Evolutionary conservation across 192 early-diverging fungal species (phyloP).

Genomic region (Backusella westeae): DNA sequence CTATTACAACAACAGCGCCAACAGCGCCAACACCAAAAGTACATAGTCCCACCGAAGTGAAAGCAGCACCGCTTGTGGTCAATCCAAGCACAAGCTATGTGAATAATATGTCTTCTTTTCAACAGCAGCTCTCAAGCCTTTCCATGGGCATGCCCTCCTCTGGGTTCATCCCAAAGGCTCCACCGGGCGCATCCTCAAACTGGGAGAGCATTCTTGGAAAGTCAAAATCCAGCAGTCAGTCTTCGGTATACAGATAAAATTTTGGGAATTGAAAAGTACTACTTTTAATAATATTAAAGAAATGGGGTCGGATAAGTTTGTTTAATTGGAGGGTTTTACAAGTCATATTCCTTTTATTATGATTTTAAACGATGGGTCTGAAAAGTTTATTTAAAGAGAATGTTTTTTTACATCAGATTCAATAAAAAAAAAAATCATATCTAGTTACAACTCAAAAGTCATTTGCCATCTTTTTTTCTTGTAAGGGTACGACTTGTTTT

Average conservation of each 20-base stretch:
- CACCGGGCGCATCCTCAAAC: neutral
- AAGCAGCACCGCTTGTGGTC: neutral
- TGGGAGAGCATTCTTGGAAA: neutral
- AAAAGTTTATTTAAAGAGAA: no score
- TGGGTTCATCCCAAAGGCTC: constrained; percentile 14
- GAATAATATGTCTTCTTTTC: constrained; percentile 14
- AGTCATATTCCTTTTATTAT: no score
- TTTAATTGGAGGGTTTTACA: no score
- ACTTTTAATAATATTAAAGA: no score
- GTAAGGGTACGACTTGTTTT: no score
- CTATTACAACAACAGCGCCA: neutral
- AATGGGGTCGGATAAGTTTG: no score
- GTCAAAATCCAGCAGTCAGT: neutral
- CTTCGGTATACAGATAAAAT: neutral
- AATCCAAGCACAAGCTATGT: constrained; percentile 4
- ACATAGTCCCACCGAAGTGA: neutral
- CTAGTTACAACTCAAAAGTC: no score
- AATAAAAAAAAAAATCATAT: no score
- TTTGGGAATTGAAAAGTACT: no score
- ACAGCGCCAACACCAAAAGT: neutral
- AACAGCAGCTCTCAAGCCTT: constrained; percentile 27
- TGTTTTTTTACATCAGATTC: no score
- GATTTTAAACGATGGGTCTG: no score
- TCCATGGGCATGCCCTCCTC: constrained; percentile 22
- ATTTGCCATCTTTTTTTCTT: no score